These are phyloP conservation scores for Rhodotorula mucilaginosa DNA, from an alignment of 1,284 basidiomycete species.

Conservation along the genomic window DNA sequence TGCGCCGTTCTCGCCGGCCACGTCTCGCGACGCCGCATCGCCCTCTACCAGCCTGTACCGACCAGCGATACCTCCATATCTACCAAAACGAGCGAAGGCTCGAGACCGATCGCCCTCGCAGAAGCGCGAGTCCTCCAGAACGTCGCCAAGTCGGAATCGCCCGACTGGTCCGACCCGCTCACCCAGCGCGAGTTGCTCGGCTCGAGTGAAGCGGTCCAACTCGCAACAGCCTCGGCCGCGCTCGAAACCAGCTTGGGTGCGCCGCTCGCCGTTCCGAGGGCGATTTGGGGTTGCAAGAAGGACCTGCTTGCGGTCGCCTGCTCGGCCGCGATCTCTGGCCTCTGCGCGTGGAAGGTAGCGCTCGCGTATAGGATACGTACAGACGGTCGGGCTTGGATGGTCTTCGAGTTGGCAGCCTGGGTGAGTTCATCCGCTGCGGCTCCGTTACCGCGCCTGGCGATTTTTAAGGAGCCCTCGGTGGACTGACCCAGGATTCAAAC, in stretches of 20 bases:
- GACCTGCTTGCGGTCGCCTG: conserved; percentile 9
- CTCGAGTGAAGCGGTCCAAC: conserved; percentile 10
- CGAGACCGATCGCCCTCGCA: conserved; percentile 14
- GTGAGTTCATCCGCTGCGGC: conserved; percentile 8
- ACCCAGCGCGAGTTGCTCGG: conserved; percentile 25
- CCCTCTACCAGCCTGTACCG: conserved; percentile 27
- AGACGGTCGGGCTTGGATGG: conserved; percentile 12
- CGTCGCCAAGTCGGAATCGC: conserved; percentile 19
- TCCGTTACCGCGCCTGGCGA: background rate
- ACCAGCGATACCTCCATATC: conserved; percentile 2
- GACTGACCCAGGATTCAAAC: too few relatives aligned
- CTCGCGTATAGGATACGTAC: background rate
- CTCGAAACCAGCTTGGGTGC: background rate
- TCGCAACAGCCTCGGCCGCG: conserved; percentile 19
- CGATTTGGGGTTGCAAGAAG: conserved; percentile 31
- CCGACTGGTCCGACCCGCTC: conserved; percentile 7
- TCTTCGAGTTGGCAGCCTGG: conserved; percentile 19
- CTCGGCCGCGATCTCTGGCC: background rate
- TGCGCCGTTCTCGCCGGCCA: conserved; percentile 38
- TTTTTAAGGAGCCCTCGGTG: background rate
- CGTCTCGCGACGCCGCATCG: conserved; percentile 15
- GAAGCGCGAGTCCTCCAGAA: conserved; percentile 8
- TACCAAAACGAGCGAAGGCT: conserved; percentile 3
- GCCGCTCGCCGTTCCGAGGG: conserved; percentile 3
- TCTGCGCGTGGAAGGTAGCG: conserved; percentile 10